Conservation (phyloP, 106 monocot species). For the Iris macrosiphon region DNA sequence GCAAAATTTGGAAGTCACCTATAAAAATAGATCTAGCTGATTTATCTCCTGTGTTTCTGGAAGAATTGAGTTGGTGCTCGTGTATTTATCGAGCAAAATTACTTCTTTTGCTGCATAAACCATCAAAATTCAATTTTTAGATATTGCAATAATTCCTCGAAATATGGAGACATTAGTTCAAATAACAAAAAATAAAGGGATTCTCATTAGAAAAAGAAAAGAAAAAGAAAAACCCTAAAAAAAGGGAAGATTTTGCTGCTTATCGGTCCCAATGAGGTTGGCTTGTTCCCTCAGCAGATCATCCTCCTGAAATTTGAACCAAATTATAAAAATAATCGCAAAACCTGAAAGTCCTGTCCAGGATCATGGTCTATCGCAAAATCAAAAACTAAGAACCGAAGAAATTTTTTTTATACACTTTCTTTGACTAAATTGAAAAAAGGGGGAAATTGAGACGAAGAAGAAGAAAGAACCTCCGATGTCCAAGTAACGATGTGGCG, state of each 20-base stretch:
- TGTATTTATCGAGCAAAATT: too few relatives aligned
- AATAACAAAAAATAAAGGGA: background rate
- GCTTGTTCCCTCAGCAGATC: slow-evolving; percentile 63
- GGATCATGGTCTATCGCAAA: background rate
- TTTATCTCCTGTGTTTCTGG: too few relatives aligned
- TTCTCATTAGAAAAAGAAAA: too few relatives aligned
- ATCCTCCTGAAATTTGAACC: slow-evolving; percentile 79
- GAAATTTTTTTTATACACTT: too few relatives aligned
- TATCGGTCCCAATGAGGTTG: slow-evolving; percentile 46
- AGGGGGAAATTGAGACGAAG: too few relatives aligned
- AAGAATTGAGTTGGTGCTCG: too few relatives aligned
- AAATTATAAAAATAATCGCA: background rate
- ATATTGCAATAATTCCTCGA: too few relatives aligned
- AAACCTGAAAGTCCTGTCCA: background rate
- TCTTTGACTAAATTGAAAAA: too few relatives aligned
- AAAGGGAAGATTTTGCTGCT: too few relatives aligned
- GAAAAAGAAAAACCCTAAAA: too few relatives aligned
- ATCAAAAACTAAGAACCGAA: background rate
- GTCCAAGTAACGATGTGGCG: slow-evolving; percentile 63
- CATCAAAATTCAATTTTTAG: background rate
- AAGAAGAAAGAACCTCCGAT: slow-evolving; percentile 22
- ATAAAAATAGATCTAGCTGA: too few relatives aligned
- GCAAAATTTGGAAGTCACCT: too few relatives aligned
- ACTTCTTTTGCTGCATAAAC: background rate
- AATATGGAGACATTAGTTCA: background rate